Evolutionary conservation across 2,329 filamentous ascomycete genomes (phyloP).

Genomic region (Alternaria sp.): DNA sequence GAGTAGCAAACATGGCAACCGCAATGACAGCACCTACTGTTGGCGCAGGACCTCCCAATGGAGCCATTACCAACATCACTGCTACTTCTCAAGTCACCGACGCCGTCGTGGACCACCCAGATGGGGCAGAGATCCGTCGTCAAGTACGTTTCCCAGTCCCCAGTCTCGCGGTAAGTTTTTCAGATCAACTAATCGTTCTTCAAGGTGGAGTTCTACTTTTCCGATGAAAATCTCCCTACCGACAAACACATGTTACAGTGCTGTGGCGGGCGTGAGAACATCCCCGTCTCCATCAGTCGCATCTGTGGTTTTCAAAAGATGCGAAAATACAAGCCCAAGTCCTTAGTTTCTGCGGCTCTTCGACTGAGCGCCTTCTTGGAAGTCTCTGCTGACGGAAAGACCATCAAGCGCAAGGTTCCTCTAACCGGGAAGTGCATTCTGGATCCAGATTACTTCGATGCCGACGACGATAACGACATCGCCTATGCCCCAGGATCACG

Average conservation of each 20-base stretch:
- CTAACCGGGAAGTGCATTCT: slow-evolving; percentile 40
- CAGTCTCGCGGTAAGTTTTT: background rate
- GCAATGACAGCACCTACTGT: background rate
- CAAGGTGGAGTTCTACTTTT: slow-evolving; percentile 59
- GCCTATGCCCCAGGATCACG: slow-evolving; percentile 37
- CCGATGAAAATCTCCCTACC: slow-evolving; percentile 53
- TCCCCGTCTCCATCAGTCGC: slow-evolving; percentile 51
- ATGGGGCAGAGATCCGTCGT: slow-evolving; percentile 35
- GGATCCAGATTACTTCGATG: slow-evolving; percentile 34
- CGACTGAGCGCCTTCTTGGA: slow-evolving; percentile 51
- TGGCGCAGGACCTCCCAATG: background rate
- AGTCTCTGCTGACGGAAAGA: slow-evolving; percentile 50
- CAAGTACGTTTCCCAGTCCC: slow-evolving; percentile 25
- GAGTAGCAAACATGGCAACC: slow-evolving; percentile 5
- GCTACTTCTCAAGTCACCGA: background rate
- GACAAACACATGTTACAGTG: slow-evolving; percentile 53
- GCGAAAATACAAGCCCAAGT: slow-evolving; percentile 51
- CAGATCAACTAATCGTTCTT: slow-evolving; percentile 7
- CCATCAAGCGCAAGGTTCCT: slow-evolving; percentile 51
- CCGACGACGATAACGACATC: slow-evolving; percentile 32
- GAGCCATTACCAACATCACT: background rate
- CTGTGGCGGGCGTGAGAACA: slow-evolving; percentile 50
- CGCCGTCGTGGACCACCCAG: slow-evolving; percentile 28
- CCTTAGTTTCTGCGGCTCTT: slow-evolving; percentile 50
- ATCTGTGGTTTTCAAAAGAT: slow-evolving; percentile 56